These are phyloP conservation scores for Eucalyptus victrix DNA, from an alignment of 345 rosid genomes.

Conservation along the genomic window DNA sequence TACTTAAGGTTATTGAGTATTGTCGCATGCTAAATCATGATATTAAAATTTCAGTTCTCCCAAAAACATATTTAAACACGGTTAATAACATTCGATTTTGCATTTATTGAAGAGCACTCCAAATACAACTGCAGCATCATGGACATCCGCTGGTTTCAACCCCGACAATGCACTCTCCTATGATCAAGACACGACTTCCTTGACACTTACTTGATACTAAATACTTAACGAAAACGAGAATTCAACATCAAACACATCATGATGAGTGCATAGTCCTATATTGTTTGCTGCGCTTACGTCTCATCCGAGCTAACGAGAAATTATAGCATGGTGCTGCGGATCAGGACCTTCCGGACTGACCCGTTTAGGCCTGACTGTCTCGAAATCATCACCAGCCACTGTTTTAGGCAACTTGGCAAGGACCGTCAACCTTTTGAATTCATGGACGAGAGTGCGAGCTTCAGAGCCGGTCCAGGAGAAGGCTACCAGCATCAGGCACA, in stretches of 20 bases:
- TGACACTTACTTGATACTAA: not conserved
- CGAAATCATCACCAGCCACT: not conserved
- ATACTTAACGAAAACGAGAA: not conserved
- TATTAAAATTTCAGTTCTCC: not conserved
- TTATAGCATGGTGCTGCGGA: not conserved
- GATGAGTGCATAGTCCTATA: not conserved
- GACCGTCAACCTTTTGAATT: not conserved
- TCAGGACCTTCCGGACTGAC: not conserved
- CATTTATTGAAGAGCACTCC: not conserved
- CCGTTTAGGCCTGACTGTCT: not conserved
- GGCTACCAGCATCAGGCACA: not conserved
- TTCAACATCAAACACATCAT: not conserved
- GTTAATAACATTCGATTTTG: not conserved
- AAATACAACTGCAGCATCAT: not conserved
- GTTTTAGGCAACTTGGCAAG: not conserved
- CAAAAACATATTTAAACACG: not conserved
- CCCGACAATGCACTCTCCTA: not conserved
- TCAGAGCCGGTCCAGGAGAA: not conserved
- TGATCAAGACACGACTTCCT: not conserved
- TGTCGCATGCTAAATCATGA: not conserved
- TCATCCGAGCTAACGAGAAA: not conserved
- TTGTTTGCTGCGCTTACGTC: not conserved
- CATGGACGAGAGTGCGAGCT: not conserved
- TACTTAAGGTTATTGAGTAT: not conserved
- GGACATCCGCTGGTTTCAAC: not conserved